Evolutionary conservation across 768 basidiomycete genomes (phyloP).

Genomic region (Pluteus cervinus): DNA sequence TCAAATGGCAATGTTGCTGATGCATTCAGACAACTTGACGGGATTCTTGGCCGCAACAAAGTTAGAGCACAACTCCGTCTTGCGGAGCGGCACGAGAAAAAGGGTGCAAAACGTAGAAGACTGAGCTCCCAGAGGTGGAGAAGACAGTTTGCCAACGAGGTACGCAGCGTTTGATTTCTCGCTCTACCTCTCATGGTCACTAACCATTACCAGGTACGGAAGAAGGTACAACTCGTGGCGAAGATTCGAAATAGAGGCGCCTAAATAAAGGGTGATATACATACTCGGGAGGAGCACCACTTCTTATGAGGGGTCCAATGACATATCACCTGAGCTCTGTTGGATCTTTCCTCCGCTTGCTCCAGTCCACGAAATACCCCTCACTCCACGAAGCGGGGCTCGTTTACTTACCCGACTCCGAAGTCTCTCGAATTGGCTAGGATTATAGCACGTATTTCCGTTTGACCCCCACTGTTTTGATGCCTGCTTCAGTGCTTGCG

Average conservation of each 20-base stretch:
- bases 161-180: slow-evolving; percentile 22
- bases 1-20: slow-evolving; percentile 32
- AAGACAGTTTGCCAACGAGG: slow-evolving; percentile 75
- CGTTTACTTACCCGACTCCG: no score
- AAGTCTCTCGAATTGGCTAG: no score
- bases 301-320: no score
- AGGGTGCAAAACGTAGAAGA: slow-evolving; percentile 71
- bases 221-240: slow-evolving; percentile 75
- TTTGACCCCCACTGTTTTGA: no score
- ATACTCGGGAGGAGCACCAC: no score
- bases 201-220: slow-evolving; percentile 53
- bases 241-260: slow-evolving; percentile 74
- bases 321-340: no score
- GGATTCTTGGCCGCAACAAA: slow-evolving; percentile 47
- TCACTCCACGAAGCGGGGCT: no score
- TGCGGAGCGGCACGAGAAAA: slow-evolving; percentile 72
- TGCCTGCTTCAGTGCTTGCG: no score
- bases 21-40: slow-evolving; percentile 45
- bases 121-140: slow-evolving; percentile 75
- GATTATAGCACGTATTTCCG: no score
- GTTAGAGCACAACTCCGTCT: slow-evolving; percentile 44
- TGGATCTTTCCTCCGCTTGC: no score
- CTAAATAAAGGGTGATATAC: slow-evolving; percentile 21
- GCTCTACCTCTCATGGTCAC: slow-evolving; percentile 3
- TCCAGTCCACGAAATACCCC: no score